A percentile compares a stretch with the other conserved stretches of the same genome.
These are phyloP conservation scores for Penstemon newberryi DNA, from an alignment of 257 asterid genomes.

Conservation along the genomic window DNA sequence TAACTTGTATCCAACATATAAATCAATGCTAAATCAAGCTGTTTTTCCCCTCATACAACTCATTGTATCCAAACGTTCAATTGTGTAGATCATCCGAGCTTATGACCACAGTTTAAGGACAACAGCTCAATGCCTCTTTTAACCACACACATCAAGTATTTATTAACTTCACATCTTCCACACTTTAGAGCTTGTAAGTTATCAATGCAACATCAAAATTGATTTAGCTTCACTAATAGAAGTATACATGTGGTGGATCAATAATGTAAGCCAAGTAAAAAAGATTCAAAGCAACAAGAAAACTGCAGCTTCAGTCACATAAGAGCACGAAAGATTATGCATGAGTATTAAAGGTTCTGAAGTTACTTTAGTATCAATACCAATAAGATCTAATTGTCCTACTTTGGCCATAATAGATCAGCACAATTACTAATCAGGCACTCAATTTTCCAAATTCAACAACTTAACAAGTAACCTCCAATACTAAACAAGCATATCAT, in stretches of 20 bases:
- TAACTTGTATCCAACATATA: no score
- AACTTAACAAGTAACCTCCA: background rate
- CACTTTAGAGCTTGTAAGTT: background rate
- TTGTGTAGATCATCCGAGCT: no score
- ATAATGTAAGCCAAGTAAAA: background rate
- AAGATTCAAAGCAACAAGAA: background rate
- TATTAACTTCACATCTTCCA: no score
- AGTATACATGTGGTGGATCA: background rate
- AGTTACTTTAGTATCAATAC: background rate
- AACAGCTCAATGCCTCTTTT: no score
- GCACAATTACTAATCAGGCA: conserved; percentile 4
- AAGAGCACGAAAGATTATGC: background rate
- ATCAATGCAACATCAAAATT: background rate
- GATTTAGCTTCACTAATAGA: background rate
- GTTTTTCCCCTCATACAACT: no score
- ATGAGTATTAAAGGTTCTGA: background rate
- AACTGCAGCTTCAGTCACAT: background rate
- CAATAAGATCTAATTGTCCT: background rate
- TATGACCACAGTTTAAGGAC: no score
- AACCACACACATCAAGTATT: no score
- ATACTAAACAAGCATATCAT: background rate
- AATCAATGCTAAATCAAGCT: no score
- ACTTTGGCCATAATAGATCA: background rate
- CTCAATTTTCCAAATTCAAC: background rate
- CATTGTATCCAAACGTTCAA: no score